Conservation (phyloP, 176 grass and related monocot genomes). For the Ananas comosus region DNA sequence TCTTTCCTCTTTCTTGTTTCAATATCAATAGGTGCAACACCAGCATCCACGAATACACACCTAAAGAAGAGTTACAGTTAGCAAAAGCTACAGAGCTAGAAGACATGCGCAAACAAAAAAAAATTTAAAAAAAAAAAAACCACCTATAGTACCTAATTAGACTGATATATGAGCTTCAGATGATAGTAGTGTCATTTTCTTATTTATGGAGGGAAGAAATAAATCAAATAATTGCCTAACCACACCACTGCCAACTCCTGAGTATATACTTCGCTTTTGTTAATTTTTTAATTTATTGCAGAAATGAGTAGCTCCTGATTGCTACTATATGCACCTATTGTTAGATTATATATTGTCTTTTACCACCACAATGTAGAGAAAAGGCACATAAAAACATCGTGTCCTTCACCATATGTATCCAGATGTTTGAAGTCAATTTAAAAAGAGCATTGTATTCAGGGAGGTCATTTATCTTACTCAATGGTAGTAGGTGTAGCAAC, state of each 20-base stretch:
- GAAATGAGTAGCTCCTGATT: not conserved
- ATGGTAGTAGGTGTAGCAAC: conserved; percentile 98
- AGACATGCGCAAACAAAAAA: conserved; percentile 4
- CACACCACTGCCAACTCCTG: not conserved
- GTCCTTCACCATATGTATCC: not conserved
- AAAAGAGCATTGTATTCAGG: not conserved
- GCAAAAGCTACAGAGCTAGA: not conserved
- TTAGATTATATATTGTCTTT: not conserved
- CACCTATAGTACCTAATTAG: no score
- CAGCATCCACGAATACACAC: conserved; percentile 98
- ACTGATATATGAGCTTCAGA: no score
- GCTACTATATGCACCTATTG: not conserved
- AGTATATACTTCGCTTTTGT: not conserved
- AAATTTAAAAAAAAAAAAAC: no score
- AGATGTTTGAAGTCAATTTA: not conserved
- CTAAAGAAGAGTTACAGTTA: conserved; percentile 25
- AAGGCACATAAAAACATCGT: not conserved
- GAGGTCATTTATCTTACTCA: conserved; percentile 61
- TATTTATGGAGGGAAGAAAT: no score
- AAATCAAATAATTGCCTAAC: no score
- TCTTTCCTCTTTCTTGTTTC: conserved; percentile 93
- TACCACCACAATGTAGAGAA: not conserved
- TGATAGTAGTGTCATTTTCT: no score
- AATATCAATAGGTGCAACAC: conserved; percentile 80
- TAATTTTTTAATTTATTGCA: not conserved